Evolutionary conservation across 352 stramenopile species (phyloP).

Genomic region (Phytophthora lateralis): DNA sequence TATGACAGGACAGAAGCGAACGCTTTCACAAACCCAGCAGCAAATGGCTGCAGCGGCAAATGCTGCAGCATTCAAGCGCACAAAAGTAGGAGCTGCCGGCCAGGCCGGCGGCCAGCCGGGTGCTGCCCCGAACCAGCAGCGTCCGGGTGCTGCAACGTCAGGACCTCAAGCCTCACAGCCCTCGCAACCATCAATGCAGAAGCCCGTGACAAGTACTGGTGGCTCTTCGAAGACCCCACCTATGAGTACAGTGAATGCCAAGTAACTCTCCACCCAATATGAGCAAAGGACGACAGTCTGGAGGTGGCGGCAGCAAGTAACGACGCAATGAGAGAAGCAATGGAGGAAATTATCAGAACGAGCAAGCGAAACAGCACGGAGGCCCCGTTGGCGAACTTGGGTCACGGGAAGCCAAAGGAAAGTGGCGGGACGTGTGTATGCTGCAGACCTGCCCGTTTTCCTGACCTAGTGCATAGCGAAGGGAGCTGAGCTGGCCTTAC

Average conservation of each 20-base stretch:
- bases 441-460: slow-evolving; percentile 31
- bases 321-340: slow-evolving; percentile 25
- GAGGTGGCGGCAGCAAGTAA: slow-evolving; percentile 22
- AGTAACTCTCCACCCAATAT: slow-evolving; percentile 59
- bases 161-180: slow-evolving; percentile 58
- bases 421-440: slow-evolving; percentile 26
- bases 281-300: slow-evolving; percentile 35
- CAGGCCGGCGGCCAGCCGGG: slow-evolving; percentile 27
- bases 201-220: slow-evolving; percentile 66
- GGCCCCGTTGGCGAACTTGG: slow-evolving; percentile 33
- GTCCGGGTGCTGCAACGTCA: slow-evolving; percentile 36
- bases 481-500: slow-evolving; percentile 35
- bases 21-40: slow-evolving; percentile 80
- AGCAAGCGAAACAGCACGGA: slow-evolving; percentile 26
- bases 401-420: slow-evolving; percentile 37
- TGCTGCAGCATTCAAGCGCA: slow-evolving; percentile 81
- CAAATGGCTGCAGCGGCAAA: slow-evolving; percentile 84
- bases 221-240: slow-evolving; percentile 85
- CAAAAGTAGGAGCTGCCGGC: slow-evolving; percentile 58
- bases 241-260: slow-evolving; percentile 90
- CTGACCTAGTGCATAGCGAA: slow-evolving; percentile 26
- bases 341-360: slow-evolving; percentile 31
- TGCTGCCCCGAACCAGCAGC: slow-evolving; percentile 33
- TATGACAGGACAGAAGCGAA: slow-evolving; percentile 61
- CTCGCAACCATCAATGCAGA: slow-evolving; percentile 67